Conservation (phyloP, 257 asterid genomes). For the Petrea volubilis region DNA sequence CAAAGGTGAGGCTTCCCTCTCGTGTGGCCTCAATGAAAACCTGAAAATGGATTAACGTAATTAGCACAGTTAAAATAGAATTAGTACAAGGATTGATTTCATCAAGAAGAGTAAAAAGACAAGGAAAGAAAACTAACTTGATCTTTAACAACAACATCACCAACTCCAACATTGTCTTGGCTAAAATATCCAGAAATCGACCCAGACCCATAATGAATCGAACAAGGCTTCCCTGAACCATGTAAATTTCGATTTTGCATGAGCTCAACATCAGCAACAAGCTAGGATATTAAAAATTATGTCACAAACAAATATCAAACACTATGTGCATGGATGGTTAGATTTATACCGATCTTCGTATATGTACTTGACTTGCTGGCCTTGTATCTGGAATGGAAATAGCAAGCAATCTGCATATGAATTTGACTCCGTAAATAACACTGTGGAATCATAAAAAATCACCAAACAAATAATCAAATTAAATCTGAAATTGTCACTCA, state of each 20-base stretch:
- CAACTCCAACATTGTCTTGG: conserved; percentile 88
- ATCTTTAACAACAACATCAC: conserved; percentile 79
- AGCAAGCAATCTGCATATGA: conserved; percentile 81
- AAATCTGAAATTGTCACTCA: conserved; percentile 42
- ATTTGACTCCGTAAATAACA: background rate
- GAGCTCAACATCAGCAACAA: conserved; percentile 4
- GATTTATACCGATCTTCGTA: conserved; percentile 61
- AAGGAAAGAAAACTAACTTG: conserved; percentile 54
- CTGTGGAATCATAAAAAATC: background rate
- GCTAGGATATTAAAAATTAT: background rate
- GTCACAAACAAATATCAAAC: background rate
- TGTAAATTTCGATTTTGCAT: background rate
- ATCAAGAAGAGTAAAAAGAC: background rate
- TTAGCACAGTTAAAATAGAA: background rate
- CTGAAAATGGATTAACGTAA: conserved; percentile 35
- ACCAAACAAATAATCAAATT: conserved; percentile 1
- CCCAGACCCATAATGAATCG: conserved; percentile 86
- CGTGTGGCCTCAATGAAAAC: conserved; percentile 79
- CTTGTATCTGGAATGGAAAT: conserved; percentile 73
- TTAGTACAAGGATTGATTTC: background rate
- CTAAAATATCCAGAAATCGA: conserved; percentile 84
- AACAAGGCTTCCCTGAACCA: conserved; percentile 64
- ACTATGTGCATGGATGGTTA: background rate
- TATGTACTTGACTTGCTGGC: conserved; percentile 72
- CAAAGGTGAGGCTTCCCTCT: conserved; percentile 81